Base-by-base conservation (phyloP, 2,329 filamentous ascomycete genomes). In the Aspergillus jensenii region DNA sequence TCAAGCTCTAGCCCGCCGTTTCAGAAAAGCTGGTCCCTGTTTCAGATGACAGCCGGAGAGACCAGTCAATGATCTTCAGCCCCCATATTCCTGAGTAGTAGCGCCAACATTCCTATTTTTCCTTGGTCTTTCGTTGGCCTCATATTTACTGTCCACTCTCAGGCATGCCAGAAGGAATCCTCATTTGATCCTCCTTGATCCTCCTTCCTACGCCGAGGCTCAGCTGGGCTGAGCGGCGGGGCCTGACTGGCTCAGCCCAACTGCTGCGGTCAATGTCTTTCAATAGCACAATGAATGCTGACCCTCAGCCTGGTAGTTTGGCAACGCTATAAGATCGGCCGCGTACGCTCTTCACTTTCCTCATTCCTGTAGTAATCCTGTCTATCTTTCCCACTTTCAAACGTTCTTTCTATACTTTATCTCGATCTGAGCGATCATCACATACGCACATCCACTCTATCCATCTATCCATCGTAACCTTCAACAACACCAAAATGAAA, bases 121-220 rank as follows among this genome's bases (percentile, higher is more conserved):
- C 33, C 23, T 33, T 52, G 35, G 21, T n/a, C 15, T 41, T 17
- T 52, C n/a, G 25, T 31, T 43, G 39, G 39, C 39, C 17, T 19
- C 15, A 33, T 7, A 5, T 19, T 44, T 15, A 39, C 23, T 21
- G 25, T 41, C 51, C 41, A 53, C 41, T 37, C 25, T 53, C 15
- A 21, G 51, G 51, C 31, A 53, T 53, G 41, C 39, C 21, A 14
- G 27, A 52, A 52, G 19, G 51, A 53, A 53, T 46, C 41, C 51
- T 45, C 15, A 15, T 33, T 15, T 43, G 25, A 31, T 19, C 12
- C n/a, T 43, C 14, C 6, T 25, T 6, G 15, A 46, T 46, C n/a
- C 37, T 35, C 6, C 7, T 21, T 52, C n/a, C n/a, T 19, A 11
- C 45, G 5, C 35, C 35, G 35, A 37, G 12, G 2, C 35, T 37